Evolutionary conservation across 495 filamentous ascomycete species (phyloP).

Genomic region (Talaromyces adpressus): DNA sequence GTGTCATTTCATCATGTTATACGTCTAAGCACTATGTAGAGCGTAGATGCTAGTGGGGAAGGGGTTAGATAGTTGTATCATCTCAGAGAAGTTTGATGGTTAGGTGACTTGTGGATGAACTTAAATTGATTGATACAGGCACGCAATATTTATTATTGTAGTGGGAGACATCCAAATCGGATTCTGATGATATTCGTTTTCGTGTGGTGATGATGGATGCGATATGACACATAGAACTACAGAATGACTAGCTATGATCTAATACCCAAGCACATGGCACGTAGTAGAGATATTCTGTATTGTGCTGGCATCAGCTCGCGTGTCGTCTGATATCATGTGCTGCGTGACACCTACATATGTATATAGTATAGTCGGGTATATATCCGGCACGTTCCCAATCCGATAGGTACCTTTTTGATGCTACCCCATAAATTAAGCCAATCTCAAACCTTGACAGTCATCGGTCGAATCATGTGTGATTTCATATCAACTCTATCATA

Average conservation of each 20-base stretch:
- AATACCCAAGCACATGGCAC: not conserved
- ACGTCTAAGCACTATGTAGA: not conserved
- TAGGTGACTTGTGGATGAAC: not conserved
- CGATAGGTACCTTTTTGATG: not conserved
- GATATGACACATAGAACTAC: not conserved
- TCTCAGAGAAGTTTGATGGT: not conserved
- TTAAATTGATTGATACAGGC: not conserved
- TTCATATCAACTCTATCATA: not conserved
- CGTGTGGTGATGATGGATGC: not conserved
- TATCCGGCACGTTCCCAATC: not conserved
- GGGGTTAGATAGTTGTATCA: not conserved
- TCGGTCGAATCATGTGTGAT: not conserved
- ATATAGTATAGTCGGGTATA: not conserved
- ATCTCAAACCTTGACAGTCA: not conserved
- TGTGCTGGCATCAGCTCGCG: too few species aligned
- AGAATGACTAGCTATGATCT: not conserved
- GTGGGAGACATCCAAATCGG: not conserved
- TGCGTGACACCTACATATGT: not conserved
- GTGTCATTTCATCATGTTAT: not conserved
- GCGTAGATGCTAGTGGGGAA: not conserved
- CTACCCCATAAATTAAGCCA: not conserved
- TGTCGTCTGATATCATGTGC: not conserved
- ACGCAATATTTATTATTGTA: not conserved
- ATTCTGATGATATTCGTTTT: not conserved
- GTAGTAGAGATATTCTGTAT: too few species aligned